phyloP scores from a whole-genome alignment of 2,329 filamentous ascomycete species.

The Cladorrhinum sp. region DNA sequence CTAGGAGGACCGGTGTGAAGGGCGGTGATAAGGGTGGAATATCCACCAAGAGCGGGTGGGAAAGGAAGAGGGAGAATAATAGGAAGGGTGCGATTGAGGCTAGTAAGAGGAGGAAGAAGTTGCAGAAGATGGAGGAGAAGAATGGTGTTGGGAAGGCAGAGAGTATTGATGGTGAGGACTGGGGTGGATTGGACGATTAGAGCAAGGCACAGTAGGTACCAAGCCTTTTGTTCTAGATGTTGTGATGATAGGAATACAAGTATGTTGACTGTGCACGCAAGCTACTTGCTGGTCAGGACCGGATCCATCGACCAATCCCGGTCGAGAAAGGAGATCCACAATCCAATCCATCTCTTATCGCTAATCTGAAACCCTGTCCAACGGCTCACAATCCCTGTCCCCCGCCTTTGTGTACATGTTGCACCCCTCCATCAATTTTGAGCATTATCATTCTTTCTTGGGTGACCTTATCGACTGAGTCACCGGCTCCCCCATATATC shows the following conservation, averaged over 20 bases:
- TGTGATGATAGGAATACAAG: too few species aligned
- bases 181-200: constrained; percentile 31
- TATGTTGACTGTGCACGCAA: too few species aligned
- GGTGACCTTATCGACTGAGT: neutral
- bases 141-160: constrained; percentile 17
- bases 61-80: constrained; percentile 67
- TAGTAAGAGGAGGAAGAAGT: constrained; percentile 54
- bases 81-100: constrained; percentile 59
- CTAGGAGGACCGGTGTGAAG: constrained; percentile 50
- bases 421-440: constrained; percentile 22
- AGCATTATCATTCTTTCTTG: too few species aligned
- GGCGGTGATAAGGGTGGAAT: constrained; percentile 55
- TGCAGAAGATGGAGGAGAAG: constrained; percentile 26
- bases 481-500: neutral
- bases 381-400: constrained; percentile 6
- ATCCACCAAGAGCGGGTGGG: constrained; percentile 77
- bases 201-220: neutral
- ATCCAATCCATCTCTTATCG: constrained; percentile 22
- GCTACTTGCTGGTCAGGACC: too few species aligned
- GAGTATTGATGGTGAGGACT: constrained; percentile 21
- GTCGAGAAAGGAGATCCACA: too few species aligned
- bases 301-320: too few species aligned
- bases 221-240: too few species aligned
- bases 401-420: neutral
- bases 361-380: neutral